These are phyloP conservation scores for Daldinia childiae DNA, from an alignment of 495 filamentous ascomycete species.

Conservation along the genomic window DNA sequence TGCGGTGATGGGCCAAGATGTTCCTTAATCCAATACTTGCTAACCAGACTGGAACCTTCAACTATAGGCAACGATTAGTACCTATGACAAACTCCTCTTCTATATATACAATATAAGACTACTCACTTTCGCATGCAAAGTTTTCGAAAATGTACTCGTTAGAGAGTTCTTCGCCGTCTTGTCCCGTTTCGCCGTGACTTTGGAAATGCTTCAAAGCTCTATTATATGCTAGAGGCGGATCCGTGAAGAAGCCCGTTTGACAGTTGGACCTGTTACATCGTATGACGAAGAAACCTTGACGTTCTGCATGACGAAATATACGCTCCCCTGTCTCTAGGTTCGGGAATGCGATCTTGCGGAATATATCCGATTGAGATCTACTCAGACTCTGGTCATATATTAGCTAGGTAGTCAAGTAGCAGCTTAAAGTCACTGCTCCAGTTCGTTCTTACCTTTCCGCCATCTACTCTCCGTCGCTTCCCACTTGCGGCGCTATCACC, in stretches of 20 bases:
- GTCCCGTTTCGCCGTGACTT: conserved; percentile 28
- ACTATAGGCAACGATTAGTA: conserved; percentile 31
- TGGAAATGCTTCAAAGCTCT: conserved; percentile 46
- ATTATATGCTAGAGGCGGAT: conserved; percentile 42
- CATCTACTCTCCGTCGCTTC: conserved; percentile 35
- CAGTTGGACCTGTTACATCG: conserved; percentile 39
- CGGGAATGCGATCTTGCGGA: conserved; percentile 39
- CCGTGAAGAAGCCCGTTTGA: conserved; percentile 38
- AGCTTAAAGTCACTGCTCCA: background rate
- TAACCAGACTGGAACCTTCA: conserved; percentile 41
- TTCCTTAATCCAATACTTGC: conserved; percentile 47
- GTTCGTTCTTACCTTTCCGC: conserved; percentile 30
- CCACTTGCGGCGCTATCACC: conserved; percentile 7
- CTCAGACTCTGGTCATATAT: conserved; percentile 10
- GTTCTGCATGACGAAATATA: conserved; percentile 44
- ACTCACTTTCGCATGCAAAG: conserved; percentile 40
- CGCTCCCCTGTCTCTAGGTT: conserved; percentile 41
- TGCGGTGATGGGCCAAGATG: conserved; percentile 42
- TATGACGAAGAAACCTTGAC: conserved; percentile 42
- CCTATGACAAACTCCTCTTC: background rate
- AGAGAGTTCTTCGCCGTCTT: conserved; percentile 33
- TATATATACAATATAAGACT: background rate
- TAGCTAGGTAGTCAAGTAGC: conserved; percentile 1
- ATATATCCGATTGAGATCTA: conserved; percentile 31
- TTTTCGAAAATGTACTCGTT: conserved; percentile 47